Conservation (phyloP, 2,329 filamentous ascomycete genomes). For the Aspergillus uvarum region DNA sequence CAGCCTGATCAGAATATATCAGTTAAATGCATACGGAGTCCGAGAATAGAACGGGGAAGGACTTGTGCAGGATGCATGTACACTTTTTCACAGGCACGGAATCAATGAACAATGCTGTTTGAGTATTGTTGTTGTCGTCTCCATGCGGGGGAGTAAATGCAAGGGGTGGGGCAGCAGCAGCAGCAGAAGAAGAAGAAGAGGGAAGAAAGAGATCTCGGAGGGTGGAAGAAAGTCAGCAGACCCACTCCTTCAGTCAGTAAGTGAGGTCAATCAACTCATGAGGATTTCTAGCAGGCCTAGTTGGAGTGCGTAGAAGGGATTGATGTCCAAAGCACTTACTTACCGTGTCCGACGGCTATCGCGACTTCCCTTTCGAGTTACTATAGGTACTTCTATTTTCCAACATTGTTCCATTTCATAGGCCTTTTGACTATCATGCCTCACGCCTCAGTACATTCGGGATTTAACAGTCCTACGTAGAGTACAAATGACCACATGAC, state of each 20-base stretch:
- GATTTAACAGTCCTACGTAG: no score
- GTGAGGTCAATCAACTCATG: no score
- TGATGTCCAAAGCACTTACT: no score
- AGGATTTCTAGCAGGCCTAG: no score
- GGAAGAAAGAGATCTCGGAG: not conserved
- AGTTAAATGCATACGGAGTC: not conserved
- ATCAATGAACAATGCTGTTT: not conserved
- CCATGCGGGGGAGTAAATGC: not conserved
- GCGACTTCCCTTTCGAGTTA: no score
- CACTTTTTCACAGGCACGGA: not conserved
- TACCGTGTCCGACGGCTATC: no score
- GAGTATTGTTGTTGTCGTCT: not conserved
- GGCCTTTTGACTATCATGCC: no score
- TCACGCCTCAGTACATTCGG: no score
- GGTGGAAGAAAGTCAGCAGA: constrained; percentile 1
- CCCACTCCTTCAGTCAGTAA: not conserved
- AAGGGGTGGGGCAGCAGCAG: not conserved
- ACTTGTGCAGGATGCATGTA: no score
- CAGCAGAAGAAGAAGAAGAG: not conserved
- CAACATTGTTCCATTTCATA: no score
- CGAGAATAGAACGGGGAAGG: not conserved
- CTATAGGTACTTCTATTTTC: no score
- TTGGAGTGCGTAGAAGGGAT: not conserved
- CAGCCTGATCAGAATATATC: not conserved
- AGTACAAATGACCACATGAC: no score